Conservation (phyloP, 2,329 filamentous ascomycete genomes). For the Rhynchosporium agropyri region DNA sequence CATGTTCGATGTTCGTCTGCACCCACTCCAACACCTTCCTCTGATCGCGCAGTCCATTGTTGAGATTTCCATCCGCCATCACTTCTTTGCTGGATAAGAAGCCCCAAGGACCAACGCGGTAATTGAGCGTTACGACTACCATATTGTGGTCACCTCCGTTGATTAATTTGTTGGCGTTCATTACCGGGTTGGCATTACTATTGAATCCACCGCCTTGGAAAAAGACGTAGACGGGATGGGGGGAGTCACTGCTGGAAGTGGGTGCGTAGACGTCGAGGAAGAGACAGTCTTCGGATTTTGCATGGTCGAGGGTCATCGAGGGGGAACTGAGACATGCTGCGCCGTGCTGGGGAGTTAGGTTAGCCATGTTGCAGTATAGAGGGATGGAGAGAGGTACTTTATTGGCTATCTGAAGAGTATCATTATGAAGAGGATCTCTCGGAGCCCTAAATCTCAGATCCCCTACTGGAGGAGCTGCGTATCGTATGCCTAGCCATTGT, state of each 20-base stretch:
- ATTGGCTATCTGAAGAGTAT: slow-evolving; percentile 33
- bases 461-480: slow-evolving; percentile 69
- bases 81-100: slow-evolving; percentile 67
- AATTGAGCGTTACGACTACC: slow-evolving; percentile 74
- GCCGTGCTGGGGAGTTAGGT: slow-evolving; percentile 31
- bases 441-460: slow-evolving; percentile 68
- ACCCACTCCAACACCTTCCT: slow-evolving; percentile 71
- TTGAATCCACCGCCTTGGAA: slow-evolving; percentile 66
- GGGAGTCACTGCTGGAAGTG: slow-evolving; percentile 48
- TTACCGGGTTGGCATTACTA: slow-evolving; percentile 50
- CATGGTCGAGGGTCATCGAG: slow-evolving; percentile 37
- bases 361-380: slow-evolving; percentile 3
- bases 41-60: slow-evolving; percentile 73
- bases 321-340: slow-evolving; percentile 35
- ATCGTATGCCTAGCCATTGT: slow-evolving; percentile 76
- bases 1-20: slow-evolving; percentile 60
- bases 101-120: slow-evolving; percentile 74
- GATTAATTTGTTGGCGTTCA: slow-evolving; percentile 64
- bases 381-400: slow-evolving; percentile 28
- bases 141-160: slow-evolving; percentile 61
- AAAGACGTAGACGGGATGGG: slow-evolving; percentile 61
- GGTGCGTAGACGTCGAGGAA: slow-evolving; percentile 68
- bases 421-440: slow-evolving; percentile 55
- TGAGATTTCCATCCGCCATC: slow-evolving; percentile 54
- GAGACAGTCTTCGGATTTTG: slow-evolving; percentile 66